Evolutionary conservation across 495 filamentous ascomycete species (phyloP).

Genomic region (Penicillium arizonense): DNA sequence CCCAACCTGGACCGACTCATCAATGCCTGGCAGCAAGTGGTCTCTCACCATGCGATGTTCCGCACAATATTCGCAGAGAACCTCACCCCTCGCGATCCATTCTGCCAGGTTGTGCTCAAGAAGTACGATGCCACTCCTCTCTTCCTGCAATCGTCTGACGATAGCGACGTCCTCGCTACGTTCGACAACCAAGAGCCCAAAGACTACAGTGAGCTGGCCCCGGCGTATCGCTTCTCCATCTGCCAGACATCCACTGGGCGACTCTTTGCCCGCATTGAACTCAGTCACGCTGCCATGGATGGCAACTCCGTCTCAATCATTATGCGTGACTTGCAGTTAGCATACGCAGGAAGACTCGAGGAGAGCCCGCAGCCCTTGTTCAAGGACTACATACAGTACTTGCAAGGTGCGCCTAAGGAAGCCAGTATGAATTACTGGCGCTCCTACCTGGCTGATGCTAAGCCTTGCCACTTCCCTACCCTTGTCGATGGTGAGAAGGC

Average conservation of each 20-base stretch:
- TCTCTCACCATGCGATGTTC: constrained; percentile 49
- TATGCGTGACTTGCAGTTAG: constrained; percentile 43
- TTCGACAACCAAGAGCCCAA: constrained; percentile 36
- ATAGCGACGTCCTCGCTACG: constrained; percentile 27
- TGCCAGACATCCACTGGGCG: constrained; percentile 38
- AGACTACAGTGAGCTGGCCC: constrained; percentile 32
- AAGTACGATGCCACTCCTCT: constrained; percentile 29
- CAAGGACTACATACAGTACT: constrained; percentile 53
- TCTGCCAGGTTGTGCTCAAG: constrained; percentile 53
- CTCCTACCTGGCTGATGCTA: constrained; percentile 43
- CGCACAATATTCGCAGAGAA: constrained; percentile 53
- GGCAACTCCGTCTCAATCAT: constrained; percentile 49
- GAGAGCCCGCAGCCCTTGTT: constrained; percentile 43
- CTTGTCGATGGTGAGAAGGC: constrained; percentile 32
- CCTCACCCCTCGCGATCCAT: constrained; percentile 39
- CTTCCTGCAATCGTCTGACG: constrained; percentile 32
- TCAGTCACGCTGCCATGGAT: constrained; percentile 56
- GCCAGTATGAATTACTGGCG: constrained; percentile 54
- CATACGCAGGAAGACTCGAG: constrained; percentile 43
- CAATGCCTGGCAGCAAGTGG: constrained; percentile 47
- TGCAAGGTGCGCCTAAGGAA: constrained; percentile 33
- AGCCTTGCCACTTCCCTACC: constrained; percentile 53
- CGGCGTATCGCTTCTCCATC: constrained; percentile 50
- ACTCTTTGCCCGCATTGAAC: constrained; percentile 53
- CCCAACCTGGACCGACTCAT: constrained; percentile 39